phyloP scores from a whole-genome alignment of 1,284 basidiomycete species.

The Ustilago xerochloae region DNA sequence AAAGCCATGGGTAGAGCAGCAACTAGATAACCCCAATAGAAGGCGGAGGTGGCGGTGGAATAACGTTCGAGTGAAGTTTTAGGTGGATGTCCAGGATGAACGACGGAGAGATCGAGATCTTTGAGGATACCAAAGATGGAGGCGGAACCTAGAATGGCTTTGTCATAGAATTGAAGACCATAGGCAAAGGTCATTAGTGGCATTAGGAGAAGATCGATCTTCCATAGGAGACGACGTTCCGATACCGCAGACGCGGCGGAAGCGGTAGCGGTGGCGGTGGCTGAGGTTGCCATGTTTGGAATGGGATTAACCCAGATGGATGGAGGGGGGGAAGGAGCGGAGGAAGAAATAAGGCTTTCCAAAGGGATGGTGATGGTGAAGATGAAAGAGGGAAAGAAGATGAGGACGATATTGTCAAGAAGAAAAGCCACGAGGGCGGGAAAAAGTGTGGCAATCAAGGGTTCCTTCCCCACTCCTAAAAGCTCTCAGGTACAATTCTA shows the following conservation, averaged over 20 bases:
- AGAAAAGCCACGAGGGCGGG: conserved; percentile 2
- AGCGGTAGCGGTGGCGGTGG: neutral
- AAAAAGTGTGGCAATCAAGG: conserved; percentile 1
- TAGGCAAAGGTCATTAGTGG: conserved; percentile 70
- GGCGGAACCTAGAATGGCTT: conserved; percentile 71
- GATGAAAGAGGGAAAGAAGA: neutral
- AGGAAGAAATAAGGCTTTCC: too few species aligned
- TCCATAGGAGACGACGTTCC: conserved; percentile 45
- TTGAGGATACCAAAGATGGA: conserved; percentile 71
- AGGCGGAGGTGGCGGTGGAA: conserved; percentile 58
- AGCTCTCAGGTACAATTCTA: too few species aligned
- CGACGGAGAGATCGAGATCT: conserved; percentile 67
- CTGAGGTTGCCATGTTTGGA: neutral
- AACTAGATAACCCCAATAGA: conserved; percentile 72
- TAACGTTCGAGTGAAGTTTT: conserved; percentile 48
- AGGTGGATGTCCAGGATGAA: conserved; percentile 63
- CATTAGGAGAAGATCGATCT: conserved; percentile 65
- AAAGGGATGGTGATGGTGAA: neutral
- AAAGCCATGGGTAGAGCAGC: conserved; percentile 70
- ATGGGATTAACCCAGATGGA: neutral
- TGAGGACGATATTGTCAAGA: too few species aligned
- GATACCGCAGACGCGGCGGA: conserved; percentile 19
- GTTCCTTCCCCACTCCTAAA: too few species aligned
- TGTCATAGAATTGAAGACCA: conserved; percentile 72
- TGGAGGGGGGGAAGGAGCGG: neutral